Percentiles rank a stretch among this genome's conserved stretches.
Evolutionary conservation across 306 rosid species (phyloP).

Genomic region (Chamaecrista fasciculata): DNA sequence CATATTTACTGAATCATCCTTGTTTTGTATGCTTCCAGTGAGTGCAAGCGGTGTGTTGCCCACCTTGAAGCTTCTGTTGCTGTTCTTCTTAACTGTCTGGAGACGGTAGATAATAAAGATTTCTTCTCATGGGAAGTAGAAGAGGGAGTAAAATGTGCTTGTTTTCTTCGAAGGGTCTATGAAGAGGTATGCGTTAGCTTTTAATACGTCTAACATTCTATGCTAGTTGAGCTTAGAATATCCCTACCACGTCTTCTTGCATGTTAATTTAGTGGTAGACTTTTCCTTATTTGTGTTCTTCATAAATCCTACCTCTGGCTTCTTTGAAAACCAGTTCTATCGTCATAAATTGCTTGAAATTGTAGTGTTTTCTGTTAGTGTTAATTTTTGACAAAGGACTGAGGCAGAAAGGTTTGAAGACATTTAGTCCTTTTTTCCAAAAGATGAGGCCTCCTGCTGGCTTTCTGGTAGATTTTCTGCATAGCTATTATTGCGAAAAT

Average conservation of each 20-base stretch:
- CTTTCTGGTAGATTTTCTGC: too few species aligned
- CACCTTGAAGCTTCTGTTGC: constrained; percentile 73
- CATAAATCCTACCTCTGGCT: constrained; percentile 13
- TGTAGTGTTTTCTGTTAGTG: constrained; percentile 13
- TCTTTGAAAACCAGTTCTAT: constrained; percentile 6
- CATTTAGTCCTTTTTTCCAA: too few species aligned
- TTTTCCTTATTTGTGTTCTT: constrained; percentile 11
- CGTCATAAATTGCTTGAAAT: constrained; percentile 12
- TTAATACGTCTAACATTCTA: neutral
- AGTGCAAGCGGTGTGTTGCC: constrained; percentile 62
- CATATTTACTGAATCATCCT: constrained; percentile 2
- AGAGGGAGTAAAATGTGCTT: constrained; percentile 84
- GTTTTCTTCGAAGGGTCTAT: constrained; percentile 68
- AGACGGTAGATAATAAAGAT: constrained; percentile 54
- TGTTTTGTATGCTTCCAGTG: constrained; percentile 46
- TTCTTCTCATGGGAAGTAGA: constrained; percentile 69
- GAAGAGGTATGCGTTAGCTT: constrained; percentile 70
- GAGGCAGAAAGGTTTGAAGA: too few species aligned
- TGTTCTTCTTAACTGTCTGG: constrained; percentile 79
- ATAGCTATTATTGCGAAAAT: too few species aligned
- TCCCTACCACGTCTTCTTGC: constrained; percentile 8
- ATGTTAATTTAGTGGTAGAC: neutral
- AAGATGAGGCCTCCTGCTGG: too few species aligned
- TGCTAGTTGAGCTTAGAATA: neutral
- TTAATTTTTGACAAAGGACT: constrained; percentile 12